Percentiles rank a stretch among this genome's conserved stretches.
phyloP scores from a whole-genome alignment of 139 green algal genomes.

The Chlorella sorokiniana region DNA sequence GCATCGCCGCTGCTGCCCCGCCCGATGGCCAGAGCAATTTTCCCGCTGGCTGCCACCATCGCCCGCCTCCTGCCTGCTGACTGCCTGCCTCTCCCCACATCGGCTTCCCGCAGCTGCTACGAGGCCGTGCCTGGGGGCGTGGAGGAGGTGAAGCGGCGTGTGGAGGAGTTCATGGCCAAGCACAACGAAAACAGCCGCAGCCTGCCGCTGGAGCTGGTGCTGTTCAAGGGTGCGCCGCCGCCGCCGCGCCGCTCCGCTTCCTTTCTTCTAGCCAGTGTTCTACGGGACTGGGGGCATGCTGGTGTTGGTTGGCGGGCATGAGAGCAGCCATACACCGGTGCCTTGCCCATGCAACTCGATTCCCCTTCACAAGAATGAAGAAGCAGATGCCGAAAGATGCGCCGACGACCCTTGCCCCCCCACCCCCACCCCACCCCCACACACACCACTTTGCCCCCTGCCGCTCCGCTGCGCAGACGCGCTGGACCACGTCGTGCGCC shows the following conservation, averaged over 20 bases:
- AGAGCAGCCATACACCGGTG: no score
- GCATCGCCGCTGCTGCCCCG: no score
- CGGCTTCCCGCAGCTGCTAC: slow-evolving; percentile 57
- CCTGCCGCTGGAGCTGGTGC: slow-evolving; percentile 78
- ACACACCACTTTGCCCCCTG: background rate
- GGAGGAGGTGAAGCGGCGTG: slow-evolving; percentile 50
- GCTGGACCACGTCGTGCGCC: slow-evolving; percentile 87
- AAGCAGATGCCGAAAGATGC: no score
- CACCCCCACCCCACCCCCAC: background rate
- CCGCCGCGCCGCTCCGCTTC: no score
- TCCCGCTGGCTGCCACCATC: slow-evolving; percentile 23
- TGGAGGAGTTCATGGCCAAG: slow-evolving; percentile 42
- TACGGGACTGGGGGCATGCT: background rate
- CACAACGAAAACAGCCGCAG: slow-evolving; percentile 87
- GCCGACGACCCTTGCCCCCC: background rate
- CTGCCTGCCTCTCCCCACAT: background rate
- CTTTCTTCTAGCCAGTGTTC: no score
- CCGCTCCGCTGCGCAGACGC: slow-evolving; percentile 62
- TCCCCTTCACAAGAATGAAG: no score
- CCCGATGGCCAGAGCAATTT: no score
- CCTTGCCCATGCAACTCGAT: no score
- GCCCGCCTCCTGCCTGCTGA: background rate
- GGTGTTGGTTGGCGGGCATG: background rate
- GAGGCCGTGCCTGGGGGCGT: slow-evolving; percentile 79
- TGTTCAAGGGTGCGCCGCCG: slow-evolving; percentile 76